Evolutionary conservation across 371 early-diverging fungal genomes (phyloP), one percentile per base, ranked within the genome.

Genomic region (Batrachochytrium dendrobatidis): DNA sequence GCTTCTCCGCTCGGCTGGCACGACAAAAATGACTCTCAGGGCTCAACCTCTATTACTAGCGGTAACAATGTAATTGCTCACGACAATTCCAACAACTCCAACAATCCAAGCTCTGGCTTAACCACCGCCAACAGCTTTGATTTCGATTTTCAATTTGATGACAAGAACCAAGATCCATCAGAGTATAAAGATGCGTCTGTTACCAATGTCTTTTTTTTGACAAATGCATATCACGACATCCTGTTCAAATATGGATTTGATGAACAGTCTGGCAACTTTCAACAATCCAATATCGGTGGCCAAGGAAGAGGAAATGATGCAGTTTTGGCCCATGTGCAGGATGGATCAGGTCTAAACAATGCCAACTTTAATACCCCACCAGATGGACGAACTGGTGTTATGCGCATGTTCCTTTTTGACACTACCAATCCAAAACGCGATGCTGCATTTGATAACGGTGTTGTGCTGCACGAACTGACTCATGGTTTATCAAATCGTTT

Each of bases 401-500:
- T 78, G 74, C 59, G 63, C 56, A 72, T 77, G 75, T 76, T 64
- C 49, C 57, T 72, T 17, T 75, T 72, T 66, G 63, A 55, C 49
- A n/a, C 34, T 29, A 61, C 67, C 31, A 67, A 30, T 24, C 71
- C 71, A 3, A 32, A 28, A 5, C 65, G 75, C 45, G 76, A 75
- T 57, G 74, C 71, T 1, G 68, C 61, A 52, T 44, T 78, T 20
- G 72, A 73, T 31, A 60, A 64, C 58, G 60, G 33, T 12, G 65
- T 75, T 43, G 61, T 73, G 55, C 82, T 87, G 59, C 95, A 95
- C 76, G 95, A 95, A 76, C 89, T 91, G 63, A 75, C 86, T 1
- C 97, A 96, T 70, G 94, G 95, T 60, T 80, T 94, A 46, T 85
- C 87, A 22, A 89, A 77, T 60, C 86, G 96, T 51, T 76, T 96